phyloP scores from a whole-genome alignment of 202 grass and related monocot species.

The Saccharum hybrid region DNA sequence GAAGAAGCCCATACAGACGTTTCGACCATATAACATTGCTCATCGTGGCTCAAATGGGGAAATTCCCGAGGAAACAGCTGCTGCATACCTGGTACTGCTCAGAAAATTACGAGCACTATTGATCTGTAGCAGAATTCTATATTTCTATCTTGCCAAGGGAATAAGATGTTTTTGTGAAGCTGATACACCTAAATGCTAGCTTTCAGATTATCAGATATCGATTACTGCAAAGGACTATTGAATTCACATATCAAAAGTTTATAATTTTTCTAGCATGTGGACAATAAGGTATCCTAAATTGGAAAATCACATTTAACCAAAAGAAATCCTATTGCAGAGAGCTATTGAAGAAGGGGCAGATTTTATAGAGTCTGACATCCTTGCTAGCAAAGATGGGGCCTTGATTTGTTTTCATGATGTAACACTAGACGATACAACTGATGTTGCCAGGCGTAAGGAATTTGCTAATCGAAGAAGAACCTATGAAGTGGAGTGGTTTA shows the following conservation, averaged over 20 bases:
- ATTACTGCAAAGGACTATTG: background rate
- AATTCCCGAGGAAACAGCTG: constrained; percentile 95
- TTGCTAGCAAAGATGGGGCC: constrained; percentile 72
- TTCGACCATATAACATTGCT: constrained; percentile 93
- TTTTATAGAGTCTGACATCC: constrained; percentile 86
- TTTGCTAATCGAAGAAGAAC: constrained; percentile 70
- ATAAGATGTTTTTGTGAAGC: constrained; percentile 3
- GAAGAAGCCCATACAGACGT: constrained; percentile 73
- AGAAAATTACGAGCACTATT: background rate
- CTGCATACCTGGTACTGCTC: constrained; percentile 81
- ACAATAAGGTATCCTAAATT: constrained; percentile 8
- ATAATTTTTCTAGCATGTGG: background rate
- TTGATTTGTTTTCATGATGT: constrained; percentile 89
- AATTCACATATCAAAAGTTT: constrained; percentile 20
- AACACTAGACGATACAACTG: constrained; percentile 72
- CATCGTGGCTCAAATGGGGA: constrained; percentile 97
- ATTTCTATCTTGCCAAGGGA: constrained; percentile 23
- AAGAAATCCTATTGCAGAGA: constrained; percentile 49
- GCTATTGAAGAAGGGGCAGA: constrained; percentile 82
- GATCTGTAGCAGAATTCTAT: background rate
- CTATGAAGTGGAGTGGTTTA: constrained; percentile 69
- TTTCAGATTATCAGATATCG: background rate
- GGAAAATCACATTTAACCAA: constrained; percentile 13
- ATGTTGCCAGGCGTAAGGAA: constrained; percentile 52
- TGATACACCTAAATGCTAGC: constrained; percentile 7